Conservation (phyloP, 176 grass and related monocot genomes). For the Carex scoparia region DNA sequence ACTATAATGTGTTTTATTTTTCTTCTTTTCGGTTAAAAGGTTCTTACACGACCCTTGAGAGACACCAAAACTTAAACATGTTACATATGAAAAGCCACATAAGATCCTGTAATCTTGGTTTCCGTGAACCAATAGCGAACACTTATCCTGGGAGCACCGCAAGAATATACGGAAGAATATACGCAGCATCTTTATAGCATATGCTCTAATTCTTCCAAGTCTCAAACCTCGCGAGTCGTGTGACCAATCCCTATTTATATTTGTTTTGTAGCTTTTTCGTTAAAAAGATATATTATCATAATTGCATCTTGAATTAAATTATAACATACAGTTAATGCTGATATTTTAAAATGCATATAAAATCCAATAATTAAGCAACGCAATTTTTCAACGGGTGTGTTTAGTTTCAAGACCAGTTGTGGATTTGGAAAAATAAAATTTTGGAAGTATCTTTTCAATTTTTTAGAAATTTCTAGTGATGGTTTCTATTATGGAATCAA, state of each 20-base stretch:
- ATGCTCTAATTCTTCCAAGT: background rate
- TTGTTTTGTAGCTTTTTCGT: background rate
- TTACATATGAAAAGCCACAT: background rate
- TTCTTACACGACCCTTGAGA: background rate
- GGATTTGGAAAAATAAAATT: background rate
- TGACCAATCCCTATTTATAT: background rate
- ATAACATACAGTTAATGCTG: background rate
- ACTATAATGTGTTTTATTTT: background rate
- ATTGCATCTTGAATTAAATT: background rate
- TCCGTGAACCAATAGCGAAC: background rate
- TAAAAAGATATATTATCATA: background rate
- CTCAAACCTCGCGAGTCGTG: background rate
- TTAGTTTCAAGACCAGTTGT: background rate
- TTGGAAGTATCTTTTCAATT: background rate
- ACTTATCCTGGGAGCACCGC: background rate
- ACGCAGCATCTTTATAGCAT: conserved; percentile 1
- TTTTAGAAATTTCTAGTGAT: background rate
- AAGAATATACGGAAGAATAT: conserved; percentile 6
- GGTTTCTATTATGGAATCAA: background rate
- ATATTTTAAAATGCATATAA: background rate
- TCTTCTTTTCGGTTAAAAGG: background rate
- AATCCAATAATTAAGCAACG: background rate
- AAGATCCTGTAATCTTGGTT: background rate
- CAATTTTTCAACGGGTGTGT: background rate
- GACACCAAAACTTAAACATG: background rate